Conservation (phyloP, 148 eudicot genomes). For the Amaranthus palmeri region DNA sequence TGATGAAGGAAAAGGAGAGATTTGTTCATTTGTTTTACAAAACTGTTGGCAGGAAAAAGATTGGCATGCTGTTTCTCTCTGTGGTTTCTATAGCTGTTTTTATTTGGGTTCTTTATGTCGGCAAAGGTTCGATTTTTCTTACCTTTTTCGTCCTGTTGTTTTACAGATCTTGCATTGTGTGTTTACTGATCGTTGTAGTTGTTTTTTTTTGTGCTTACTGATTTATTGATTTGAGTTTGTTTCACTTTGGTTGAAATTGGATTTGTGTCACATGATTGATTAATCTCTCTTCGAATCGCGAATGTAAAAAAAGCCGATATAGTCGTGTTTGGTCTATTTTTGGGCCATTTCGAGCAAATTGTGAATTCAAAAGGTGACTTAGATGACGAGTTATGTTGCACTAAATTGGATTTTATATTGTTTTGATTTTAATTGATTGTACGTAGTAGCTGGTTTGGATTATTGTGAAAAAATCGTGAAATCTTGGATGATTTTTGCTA, state of each 20-base stretch:
- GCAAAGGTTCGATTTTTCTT: constrained; percentile 65
- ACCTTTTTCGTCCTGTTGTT: neutral
- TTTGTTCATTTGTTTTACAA: constrained; percentile 69
- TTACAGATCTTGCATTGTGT: constrained; percentile 23
- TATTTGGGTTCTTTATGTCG: constrained; percentile 71
- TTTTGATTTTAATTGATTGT: constrained; percentile 7
- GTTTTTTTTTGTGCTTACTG: constrained; percentile 9
- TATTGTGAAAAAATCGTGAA: neutral
- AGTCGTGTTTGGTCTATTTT: too few species aligned
- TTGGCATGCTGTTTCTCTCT: constrained; percentile 88
- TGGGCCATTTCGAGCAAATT: too few species aligned
- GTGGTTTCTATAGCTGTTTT: constrained; percentile 71
- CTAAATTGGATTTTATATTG: neutral
- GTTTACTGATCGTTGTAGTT: neutral
- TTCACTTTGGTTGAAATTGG: neutral
- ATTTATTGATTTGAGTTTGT: neutral
- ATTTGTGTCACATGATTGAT: neutral
- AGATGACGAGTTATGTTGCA: neutral
- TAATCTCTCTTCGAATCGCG: too few species aligned
- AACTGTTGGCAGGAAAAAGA: constrained; percentile 70
- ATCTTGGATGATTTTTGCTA: neutral
- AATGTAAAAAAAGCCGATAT: too few species aligned
- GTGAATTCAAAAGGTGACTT: too few species aligned
- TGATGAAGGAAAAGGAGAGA: constrained; percentile 82
- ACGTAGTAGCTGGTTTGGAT: neutral